Base-by-base conservation (phyloP, 495 filamentous ascomycete species). In the Penicillium steckii region DNA sequence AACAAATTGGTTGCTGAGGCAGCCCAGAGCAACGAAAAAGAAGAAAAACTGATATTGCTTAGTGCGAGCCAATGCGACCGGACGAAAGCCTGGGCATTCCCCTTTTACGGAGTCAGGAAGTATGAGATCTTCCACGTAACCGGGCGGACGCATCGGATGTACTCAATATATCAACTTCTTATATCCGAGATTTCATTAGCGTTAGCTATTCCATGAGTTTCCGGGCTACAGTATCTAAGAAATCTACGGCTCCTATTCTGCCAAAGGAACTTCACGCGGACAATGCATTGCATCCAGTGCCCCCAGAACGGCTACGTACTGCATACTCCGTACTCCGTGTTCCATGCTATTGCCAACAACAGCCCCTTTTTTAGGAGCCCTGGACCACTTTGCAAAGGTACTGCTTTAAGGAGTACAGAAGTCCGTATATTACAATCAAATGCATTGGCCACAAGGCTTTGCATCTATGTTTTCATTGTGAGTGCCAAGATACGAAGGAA, bases 171-270 rank as follows among this genome's bases (percentile, higher is more conserved):
- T 24, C 38, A 23, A 19, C 18, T 8, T 41, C 8, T 21, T 9
- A 8, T 8, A 8, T 8, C 19, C 38, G 13, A n/a, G 17, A 52
- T 52, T 65, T 59, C 33, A 15, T 7, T 37, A 15, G 18, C 3
- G n/a, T 37, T 37, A 15, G n/a, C 21, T 41, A 10, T 7, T 17
- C n/a, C 35, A 38, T 13, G 10, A 57, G 51, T 65, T 62, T 59
- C 44, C 59, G 62, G 59, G 55, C 43, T 53, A n/a, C n/a, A n/a
- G n/a, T n/a, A 65, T 53, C 47, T 50, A 27, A 55, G 30, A 51
- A 46, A 22, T 44, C 18, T 48, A 40, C 47, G 19, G 18, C n/a
- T 24, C 19, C 51, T 17, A 33, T 27, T 33, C 32, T 19, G 33
- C 43, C 47, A 37, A 30, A 48, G 38, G 41, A 47, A 35, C 33